phyloP scores from a whole-genome alignment of 345 rosid genomes.

The Salix brachista region DNA sequence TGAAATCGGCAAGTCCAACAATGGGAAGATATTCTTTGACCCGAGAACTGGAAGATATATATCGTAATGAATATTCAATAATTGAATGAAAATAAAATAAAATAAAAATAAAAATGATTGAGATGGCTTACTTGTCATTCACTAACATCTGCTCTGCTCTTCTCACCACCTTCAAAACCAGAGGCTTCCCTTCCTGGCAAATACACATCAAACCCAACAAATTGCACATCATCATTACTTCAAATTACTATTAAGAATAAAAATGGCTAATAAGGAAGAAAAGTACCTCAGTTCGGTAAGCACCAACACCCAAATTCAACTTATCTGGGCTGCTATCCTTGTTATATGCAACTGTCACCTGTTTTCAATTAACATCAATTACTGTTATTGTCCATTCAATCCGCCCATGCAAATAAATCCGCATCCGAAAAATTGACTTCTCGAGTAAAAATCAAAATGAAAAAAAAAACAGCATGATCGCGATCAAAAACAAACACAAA shows the following conservation, averaged over 20 bases:
- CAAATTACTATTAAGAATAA: background rate
- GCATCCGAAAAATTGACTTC: background rate
- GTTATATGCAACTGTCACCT: constrained; percentile 97
- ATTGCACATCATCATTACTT: background rate
- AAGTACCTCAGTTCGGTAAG: constrained; percentile 86
- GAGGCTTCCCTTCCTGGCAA: constrained; percentile 78
- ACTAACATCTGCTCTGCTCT: constrained; percentile 72
- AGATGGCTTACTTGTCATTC: constrained; percentile 52
- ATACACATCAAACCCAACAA: background rate
- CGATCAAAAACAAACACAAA: background rate
- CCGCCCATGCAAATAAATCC: background rate
- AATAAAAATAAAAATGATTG: background rate
- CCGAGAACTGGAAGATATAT: constrained; percentile 18
- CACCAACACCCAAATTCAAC: constrained; percentile 93
- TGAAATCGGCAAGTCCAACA: constrained; percentile 26
- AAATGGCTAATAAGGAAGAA: background rate
- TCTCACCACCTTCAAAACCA: constrained; percentile 73
- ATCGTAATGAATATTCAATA: background rate
- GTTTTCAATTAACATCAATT: background rate
- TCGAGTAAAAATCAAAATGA: background rate
- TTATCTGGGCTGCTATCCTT: constrained; percentile 83
- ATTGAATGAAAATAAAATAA: background rate
- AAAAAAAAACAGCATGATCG: background rate
- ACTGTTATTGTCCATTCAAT: background rate
- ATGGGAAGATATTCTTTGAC: constrained; percentile 29